Conservation (phyloP, 1,139 yeast genomes). For the Insectozyma bohioensis region DNA sequence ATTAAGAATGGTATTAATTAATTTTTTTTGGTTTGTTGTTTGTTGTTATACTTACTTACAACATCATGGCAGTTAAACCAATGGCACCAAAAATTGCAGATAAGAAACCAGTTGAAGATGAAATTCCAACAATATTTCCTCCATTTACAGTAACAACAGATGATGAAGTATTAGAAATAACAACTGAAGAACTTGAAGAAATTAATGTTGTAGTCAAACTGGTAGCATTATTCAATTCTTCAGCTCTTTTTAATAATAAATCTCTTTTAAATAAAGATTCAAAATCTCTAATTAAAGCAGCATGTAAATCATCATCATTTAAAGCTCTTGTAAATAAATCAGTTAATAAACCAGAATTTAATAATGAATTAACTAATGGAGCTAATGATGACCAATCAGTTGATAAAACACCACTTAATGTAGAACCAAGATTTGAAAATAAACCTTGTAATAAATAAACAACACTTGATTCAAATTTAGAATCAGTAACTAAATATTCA, state of each 20-base stretch:
- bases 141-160: constrained; percentile 8
- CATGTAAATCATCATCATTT: constrained; percentile 23
- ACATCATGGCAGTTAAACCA: constrained; percentile 13
- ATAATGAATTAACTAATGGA: constrained; percentile 24
- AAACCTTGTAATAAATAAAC: constrained; percentile 27
- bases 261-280: constrained; percentile 10
- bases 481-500: constrained; percentile 25
- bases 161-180: constrained; percentile 1
- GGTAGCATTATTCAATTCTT: constrained; percentile 5
- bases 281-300: constrained; percentile 18
- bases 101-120: constrained; percentile 9
- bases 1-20: neutral
- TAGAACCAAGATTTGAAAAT: constrained; percentile 21
- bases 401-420: constrained; percentile 17
- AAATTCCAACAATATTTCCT: constrained; percentile 11
- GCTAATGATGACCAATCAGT: constrained; percentile 20
- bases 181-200: constrained; percentile 1
- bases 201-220: too few species aligned
- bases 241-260: constrained; percentile 5
- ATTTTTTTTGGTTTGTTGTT: neutral
- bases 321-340: constrained; percentile 27
- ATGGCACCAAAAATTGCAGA: constrained; percentile 13
- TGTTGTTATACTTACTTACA: constrained; percentile 1
- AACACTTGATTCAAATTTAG: constrained; percentile 28
- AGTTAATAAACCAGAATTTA: constrained; percentile 27